Evolutionary conservation across 768 basidiomycete genomes (phyloP).

Genomic region (Goffeauzyma gilvescens): DNA sequence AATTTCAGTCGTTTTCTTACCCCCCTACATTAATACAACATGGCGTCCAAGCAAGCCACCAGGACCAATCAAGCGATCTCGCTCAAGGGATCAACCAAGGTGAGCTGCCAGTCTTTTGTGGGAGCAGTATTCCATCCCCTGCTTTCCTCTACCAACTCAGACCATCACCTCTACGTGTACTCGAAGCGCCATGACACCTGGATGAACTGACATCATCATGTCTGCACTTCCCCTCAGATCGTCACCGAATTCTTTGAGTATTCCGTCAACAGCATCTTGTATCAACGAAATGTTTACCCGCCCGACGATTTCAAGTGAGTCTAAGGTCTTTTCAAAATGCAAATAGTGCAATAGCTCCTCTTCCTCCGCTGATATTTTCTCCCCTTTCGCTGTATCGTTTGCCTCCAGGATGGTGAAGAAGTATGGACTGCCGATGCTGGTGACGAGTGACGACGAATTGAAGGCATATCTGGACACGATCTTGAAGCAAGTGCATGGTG

Average conservation of each 20-base stretch:
- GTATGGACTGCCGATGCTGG: conserved; percentile 85
- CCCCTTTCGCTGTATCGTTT: neutral
- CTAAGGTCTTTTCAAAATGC: neutral
- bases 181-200: too few species aligned
- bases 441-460: conserved; percentile 79
- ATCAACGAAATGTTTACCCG: conserved; percentile 91
- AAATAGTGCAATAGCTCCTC: too few species aligned
- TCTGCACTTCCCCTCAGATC: conserved; percentile 39
- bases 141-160: neutral
- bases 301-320: conserved; percentile 64
- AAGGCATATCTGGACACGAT: conserved; percentile 93
- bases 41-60: conserved; percentile 29
- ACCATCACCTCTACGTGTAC: too few species aligned
- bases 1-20: too few species aligned
- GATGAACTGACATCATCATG: neutral
- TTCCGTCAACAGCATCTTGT: conserved; percentile 91
- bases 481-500: conserved; percentile 77
- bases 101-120: neutral
- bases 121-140: neutral
- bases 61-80: conserved; percentile 44
- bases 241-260: conserved; percentile 99
- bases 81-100: conserved; percentile 69
- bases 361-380: too few species aligned
- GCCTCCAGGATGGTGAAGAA: conserved; percentile 73
- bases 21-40: too few species aligned